A percentile compares a stretch with the other conserved stretches of the same genome.
These are phyloP conservation scores for Amanita fuliginea DNA, from an alignment of 768 basidiomycete species.

Conservation along the genomic window DNA sequence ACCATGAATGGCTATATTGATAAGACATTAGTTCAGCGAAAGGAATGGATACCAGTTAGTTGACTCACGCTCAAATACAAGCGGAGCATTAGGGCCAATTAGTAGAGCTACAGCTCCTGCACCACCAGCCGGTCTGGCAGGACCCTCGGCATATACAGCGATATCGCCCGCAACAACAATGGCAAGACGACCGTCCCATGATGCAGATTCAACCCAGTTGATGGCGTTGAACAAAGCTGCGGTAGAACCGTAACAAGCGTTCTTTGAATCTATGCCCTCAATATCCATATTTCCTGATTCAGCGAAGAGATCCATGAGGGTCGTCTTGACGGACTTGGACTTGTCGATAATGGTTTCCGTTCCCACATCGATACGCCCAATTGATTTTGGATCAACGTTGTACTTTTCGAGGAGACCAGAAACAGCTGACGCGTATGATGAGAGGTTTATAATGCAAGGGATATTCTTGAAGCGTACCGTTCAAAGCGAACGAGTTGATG, in stretches of 20 bases:
- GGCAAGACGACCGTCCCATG: constrained; percentile 97
- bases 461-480: constrained; percentile 42
- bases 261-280: constrained; percentile 98
- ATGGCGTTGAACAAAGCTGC: constrained; percentile 97
- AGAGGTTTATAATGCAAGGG: neutral
- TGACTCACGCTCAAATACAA: constrained; percentile 87
- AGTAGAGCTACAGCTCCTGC: constrained; percentile 93
- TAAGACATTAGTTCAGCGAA: neutral
- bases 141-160: constrained; percentile 94
- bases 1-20: constrained; percentile 75
- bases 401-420: constrained; percentile 84
- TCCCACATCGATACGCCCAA: constrained; percentile 96
- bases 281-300: constrained; percentile 91
- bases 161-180: constrained; percentile 97
- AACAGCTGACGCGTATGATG: constrained; percentile 46
- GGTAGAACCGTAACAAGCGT: constrained; percentile 98
- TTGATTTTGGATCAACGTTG: constrained; percentile 91
- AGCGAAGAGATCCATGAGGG: constrained; percentile 96
- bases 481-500: constrained; percentile 95
- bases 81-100: constrained; percentile 92
- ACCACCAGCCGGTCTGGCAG: constrained; percentile 92
- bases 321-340: constrained; percentile 97
- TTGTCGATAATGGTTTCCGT: constrained; percentile 99
- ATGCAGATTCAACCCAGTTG: constrained; percentile 95
- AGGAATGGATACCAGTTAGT: neutral